Conservation (phyloP, 2,329 filamentous ascomycete species). For the Pseudogymnoascus sp. region DNA sequence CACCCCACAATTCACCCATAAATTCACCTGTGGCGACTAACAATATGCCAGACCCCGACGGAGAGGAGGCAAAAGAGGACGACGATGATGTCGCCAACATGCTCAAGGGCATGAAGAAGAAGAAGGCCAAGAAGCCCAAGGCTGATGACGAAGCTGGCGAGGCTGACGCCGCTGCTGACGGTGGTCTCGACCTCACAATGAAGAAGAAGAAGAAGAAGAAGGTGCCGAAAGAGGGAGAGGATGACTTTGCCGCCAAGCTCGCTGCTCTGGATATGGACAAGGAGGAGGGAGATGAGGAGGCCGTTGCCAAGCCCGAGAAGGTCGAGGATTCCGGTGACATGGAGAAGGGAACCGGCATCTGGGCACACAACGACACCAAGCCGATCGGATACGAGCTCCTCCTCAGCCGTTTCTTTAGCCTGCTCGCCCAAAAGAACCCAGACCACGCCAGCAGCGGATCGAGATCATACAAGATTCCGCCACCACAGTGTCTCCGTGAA, state of each 20-base stretch:
- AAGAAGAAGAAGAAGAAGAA: slow-evolving; percentile 14
- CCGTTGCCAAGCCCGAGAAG: slow-evolving; percentile 40
- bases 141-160: slow-evolving; percentile 57
- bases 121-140: slow-evolving; percentile 75
- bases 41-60: slow-evolving; percentile 30
- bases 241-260: slow-evolving; percentile 27
- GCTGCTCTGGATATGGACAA: slow-evolving; percentile 23
- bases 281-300: slow-evolving; percentile 32
- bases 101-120: slow-evolving; percentile 66
- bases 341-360: slow-evolving; percentile 12
- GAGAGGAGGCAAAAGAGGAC: slow-evolving; percentile 22
- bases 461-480: slow-evolving; percentile 98
- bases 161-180: slow-evolving; percentile 36
- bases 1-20: slow-evolving; percentile 46
- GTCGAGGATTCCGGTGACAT: slow-evolving; percentile 10
- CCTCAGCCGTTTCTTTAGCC: slow-evolving; percentile 85
- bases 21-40: slow-evolving; percentile 43
- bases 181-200: slow-evolving; percentile 35
- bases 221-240: slow-evolving; percentile 9
- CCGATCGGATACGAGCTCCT: slow-evolving; percentile 78
- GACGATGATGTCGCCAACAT: slow-evolving; percentile 56
- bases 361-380: slow-evolving; percentile 19
- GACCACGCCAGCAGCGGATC: slow-evolving; percentile 82
- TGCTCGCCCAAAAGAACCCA: slow-evolving; percentile 91
- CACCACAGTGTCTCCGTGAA: slow-evolving; percentile 97